Base-by-base conservation (phyloP, 495 filamentous ascomycete species). In the Trypethelium eluteriae region DNA sequence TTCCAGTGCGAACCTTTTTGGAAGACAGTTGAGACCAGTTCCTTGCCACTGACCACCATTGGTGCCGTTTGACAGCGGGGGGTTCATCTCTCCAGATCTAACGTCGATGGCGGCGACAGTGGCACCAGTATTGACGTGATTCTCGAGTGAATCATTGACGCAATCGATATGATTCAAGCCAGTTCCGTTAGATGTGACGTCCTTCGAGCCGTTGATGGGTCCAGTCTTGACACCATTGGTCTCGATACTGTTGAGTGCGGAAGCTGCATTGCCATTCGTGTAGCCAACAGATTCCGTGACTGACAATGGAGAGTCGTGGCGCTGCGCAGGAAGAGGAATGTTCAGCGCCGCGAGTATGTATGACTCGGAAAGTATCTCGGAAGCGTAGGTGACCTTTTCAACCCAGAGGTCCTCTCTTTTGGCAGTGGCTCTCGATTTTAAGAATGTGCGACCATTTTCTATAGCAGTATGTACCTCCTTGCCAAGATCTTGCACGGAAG, bases 281-380 rank as follows among this genome's bases (percentile, higher is more conserved):
- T 5, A 36, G 32, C 7, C 32, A 35, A 32, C 2, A 59, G 32
- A 32, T 14, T 59, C 53, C 32, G 53, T 36, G 32, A 35, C 14
- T 6, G 53, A 59, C 53, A 59, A 59, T 36, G 53, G 53, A 36
- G 53, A 59, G 32, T 59, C 53, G 6, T 6, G 18, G 32, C 53
- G 53, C 10, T 7, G 53, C 3, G 11, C 32, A 34, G 53, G 53
- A 36, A 59, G 25, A 36, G 53, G 25, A 34, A 88, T 91, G 75
- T 65, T 65, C n/a, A 65, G 38, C 35, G 65, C 65, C 16, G 65
- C 65, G n/a, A 62, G 44, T n/a, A 57, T 66, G 38, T 66, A 66
- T 16, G 65, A 38, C 39, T 66, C 50, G 9, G 38, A 41, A n/a
- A 66, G 50, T 7, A 41, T 39, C 3, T 59, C 38, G 16, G 65